Conservation (phyloP, 495 filamentous ascomycete genomes). For the Aspergillus diversus region DNA sequence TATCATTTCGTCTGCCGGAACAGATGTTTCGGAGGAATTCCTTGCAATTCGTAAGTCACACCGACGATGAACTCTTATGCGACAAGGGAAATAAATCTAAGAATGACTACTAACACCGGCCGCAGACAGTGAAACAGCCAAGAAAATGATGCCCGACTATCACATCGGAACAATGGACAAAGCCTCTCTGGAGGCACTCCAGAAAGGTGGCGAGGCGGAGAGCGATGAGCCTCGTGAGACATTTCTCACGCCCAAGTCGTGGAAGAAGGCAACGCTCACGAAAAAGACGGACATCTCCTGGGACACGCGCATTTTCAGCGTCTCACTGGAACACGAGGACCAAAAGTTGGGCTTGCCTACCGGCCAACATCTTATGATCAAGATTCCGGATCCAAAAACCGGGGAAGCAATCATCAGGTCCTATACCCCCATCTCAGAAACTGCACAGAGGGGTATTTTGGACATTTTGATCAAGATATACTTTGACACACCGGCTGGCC, state of each 20-base stretch:
- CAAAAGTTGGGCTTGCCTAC: conserved; percentile 80
- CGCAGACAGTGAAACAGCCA: conserved; percentile 87
- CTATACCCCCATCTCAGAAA: conserved; percentile 85
- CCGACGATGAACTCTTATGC: not conserved
- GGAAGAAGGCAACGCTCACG: conserved; percentile 70
- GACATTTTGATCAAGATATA: conserved; percentile 89
- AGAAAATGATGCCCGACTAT: conserved; percentile 86
- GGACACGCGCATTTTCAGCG: conserved; percentile 84
- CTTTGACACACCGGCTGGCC: conserved; percentile 57
- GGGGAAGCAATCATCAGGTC: conserved; percentile 79
- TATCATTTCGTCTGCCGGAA: conserved; percentile 80
- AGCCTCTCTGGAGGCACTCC: conserved; percentile 56
- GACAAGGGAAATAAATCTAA: not conserved
- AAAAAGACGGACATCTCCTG: conserved; percentile 69
- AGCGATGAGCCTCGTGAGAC: conserved; percentile 49
- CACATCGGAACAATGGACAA: conserved; percentile 81
- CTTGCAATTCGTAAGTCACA: conserved; percentile 80
- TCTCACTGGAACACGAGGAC: conserved; percentile 71
- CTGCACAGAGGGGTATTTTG: conserved; percentile 60
- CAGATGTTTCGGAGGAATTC: conserved; percentile 92
- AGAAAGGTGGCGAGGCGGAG: conserved; percentile 26
- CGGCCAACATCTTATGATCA: conserved; percentile 90
- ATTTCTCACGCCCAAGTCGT: conserved; percentile 73
- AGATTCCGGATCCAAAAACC: conserved; percentile 65
- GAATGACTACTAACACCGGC: conserved; percentile 11